These are phyloP conservation scores for Beauveria varroae DNA, from an alignment of 2,329 filamentous ascomycete genomes.

Conservation along the genomic window DNA sequence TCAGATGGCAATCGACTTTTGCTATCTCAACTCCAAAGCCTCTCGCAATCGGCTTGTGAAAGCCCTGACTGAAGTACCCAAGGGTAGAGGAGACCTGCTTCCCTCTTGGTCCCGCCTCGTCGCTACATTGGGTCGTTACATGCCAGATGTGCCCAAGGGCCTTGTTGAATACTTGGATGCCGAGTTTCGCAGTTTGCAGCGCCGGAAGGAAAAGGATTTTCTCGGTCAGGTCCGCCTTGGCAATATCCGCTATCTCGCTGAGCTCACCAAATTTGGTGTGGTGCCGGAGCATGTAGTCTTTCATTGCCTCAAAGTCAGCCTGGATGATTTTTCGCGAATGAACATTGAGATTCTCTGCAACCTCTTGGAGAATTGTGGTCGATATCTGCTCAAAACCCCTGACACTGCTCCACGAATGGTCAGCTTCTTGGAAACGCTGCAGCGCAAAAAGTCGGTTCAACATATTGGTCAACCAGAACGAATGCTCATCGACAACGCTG, in stretches of 20 bases:
- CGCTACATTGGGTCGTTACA: slow-evolving; percentile 86
- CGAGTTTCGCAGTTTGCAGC: slow-evolving; percentile 92
- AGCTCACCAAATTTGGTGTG: slow-evolving; percentile 95
- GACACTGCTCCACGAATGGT: slow-evolving; percentile 91
- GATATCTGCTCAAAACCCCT: slow-evolving; percentile 85
- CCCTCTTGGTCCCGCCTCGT: slow-evolving; percentile 89
- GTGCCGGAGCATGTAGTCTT: slow-evolving; percentile 98
- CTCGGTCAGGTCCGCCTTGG: slow-evolving; percentile 85
- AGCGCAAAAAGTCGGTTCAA: slow-evolving; percentile 92
- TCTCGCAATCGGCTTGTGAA: slow-evolving; percentile 92
- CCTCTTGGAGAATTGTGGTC: slow-evolving; percentile 89
- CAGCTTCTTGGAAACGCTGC: slow-evolving; percentile 88
- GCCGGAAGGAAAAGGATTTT: slow-evolving; percentile 96
- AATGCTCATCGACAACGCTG: slow-evolving; percentile 96
- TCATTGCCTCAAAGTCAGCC: slow-evolving; percentile 92
- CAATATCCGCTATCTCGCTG: slow-evolving; percentile 95
- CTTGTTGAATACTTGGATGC: slow-evolving; percentile 89
- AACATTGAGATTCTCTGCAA: slow-evolving; percentile 99
- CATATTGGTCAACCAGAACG: slow-evolving; percentile 93
- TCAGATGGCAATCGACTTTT: slow-evolving; percentile 90
- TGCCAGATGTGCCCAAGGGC: slow-evolving; percentile 89
- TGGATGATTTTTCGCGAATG: slow-evolving; percentile 97
- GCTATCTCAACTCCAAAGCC: slow-evolving; percentile 96
- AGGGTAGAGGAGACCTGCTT: slow-evolving; percentile 83
- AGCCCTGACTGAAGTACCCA: slow-evolving; percentile 87